These are phyloP conservation scores for Gracilaria gracilis DNA, from an alignment of 23 red algal genomes.

Conservation along the genomic window DNA sequence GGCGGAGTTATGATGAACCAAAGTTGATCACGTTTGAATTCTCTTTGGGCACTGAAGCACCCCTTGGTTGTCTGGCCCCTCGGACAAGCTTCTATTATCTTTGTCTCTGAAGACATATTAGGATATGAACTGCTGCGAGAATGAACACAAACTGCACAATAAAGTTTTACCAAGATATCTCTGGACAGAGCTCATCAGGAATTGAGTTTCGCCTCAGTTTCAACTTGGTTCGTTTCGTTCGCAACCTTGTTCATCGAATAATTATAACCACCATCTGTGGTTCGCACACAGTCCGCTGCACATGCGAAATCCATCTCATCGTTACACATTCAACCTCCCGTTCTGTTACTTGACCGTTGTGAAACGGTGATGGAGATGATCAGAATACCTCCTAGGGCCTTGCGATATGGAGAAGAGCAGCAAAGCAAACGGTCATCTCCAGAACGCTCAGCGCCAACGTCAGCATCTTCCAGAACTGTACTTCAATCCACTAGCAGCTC, in stretches of 20 bases:
- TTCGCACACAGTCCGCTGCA: not conserved
- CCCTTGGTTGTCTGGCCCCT: not conserved
- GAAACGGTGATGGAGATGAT: not conserved
- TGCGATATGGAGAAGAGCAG: not conserved
- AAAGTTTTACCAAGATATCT: constrained; percentile 1
- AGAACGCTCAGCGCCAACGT: not conserved
- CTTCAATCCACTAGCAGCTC: constrained; percentile 18
- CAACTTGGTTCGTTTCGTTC: not conserved
- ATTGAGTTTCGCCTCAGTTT: not conserved
- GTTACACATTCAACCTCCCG: not conserved
- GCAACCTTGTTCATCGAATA: constrained; percentile 13
- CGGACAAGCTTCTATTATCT: constrained; percentile 2
- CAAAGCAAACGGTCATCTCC: constrained; percentile 11
- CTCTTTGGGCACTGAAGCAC: not conserved
- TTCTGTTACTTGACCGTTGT: constrained; percentile 5
- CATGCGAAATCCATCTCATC: not conserved
- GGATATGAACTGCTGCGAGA: not conserved
- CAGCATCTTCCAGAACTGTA: not conserved
- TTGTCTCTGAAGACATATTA: not conserved
- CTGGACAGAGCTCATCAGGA: not conserved
- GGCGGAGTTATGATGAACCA: not conserved
- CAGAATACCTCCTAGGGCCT: not conserved
- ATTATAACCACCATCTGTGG: not conserved
- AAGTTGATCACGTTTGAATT: not conserved
- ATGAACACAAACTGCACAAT: not conserved